Conservation (phyloP, 768 basidiomycete species). For the Agrocybe pediades region DNA sequence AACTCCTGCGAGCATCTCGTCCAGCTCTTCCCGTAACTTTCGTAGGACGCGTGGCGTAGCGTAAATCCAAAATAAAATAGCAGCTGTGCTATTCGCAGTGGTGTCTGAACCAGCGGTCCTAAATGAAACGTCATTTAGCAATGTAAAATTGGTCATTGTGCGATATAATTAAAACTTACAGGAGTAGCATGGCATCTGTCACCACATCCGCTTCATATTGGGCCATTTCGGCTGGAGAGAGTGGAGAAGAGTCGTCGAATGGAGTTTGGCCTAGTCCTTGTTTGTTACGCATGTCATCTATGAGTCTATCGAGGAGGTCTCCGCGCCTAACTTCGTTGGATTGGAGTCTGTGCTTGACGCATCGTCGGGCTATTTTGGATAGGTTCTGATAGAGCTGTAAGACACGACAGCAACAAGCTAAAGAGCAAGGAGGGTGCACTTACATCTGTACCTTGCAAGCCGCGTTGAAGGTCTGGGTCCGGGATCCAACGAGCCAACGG, state of each 20-base stretch:
- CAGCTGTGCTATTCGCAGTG: conserved; percentile 5
- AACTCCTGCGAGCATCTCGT: background rate
- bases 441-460: conserved; percentile 2
- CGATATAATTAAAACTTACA: background rate
- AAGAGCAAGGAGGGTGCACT: background rate
- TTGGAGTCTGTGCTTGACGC: conserved; percentile 2
- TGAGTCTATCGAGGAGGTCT: conserved; percentile 4
- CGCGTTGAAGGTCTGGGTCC: conserved; percentile 1
- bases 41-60: conserved; percentile 1
- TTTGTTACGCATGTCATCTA: conserved; percentile 7
- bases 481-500: conserved; percentile 1
- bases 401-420: no score
- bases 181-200: conserved; percentile 3
- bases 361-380: background rate
- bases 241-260: background rate
- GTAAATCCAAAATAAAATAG: conserved; percentile 5
- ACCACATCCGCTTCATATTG: conserved; percentile 4
- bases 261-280: background rate
- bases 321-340: background rate
- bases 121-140: background rate
- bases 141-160: background rate
- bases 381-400: background rate
- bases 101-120: conserved; percentile 6
- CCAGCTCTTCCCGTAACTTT: conserved; percentile 1
- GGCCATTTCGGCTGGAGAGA: background rate